These are phyloP conservation scores for Mycosarcoma mackinlayi DNA, from an alignment of 1,284 basidiomycete species.

Conservation along the genomic window DNA sequence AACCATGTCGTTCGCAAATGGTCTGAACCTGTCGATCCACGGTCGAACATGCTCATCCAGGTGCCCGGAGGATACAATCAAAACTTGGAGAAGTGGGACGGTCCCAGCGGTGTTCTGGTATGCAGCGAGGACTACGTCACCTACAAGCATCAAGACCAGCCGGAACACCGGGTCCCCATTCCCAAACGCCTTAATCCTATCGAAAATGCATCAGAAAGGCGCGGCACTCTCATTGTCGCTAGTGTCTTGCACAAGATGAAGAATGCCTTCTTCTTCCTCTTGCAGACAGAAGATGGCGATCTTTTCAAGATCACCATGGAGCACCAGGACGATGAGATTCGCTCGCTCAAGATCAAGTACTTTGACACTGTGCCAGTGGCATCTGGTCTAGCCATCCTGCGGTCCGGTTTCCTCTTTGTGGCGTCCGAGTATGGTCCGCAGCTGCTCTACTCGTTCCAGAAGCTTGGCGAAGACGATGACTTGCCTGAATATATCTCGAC, in stretches of 20 bases:
- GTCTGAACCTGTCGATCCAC: slow-evolving; percentile 61
- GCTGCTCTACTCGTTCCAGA: slow-evolving; percentile 66
- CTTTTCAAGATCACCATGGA: slow-evolving; percentile 68
- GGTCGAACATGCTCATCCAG: slow-evolving; percentile 60
- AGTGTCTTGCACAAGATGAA: slow-evolving; percentile 68
- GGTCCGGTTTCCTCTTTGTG: slow-evolving; percentile 66
- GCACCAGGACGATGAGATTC: slow-evolving; percentile 65
- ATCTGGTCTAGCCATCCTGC: slow-evolving; percentile 58
- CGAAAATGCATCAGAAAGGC: slow-evolving; percentile 40
- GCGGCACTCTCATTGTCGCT: slow-evolving; percentile 61
- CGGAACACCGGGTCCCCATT: slow-evolving; percentile 66
- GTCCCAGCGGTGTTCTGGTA: slow-evolving; percentile 66
- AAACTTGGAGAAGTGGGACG: slow-evolving; percentile 65
- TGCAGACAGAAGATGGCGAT: slow-evolving; percentile 66
- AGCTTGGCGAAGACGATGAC: slow-evolving; percentile 67
- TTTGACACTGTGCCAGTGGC: slow-evolving; percentile 68
- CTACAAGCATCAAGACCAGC: slow-evolving; percentile 65
- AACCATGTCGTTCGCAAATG: slow-evolving; percentile 67
- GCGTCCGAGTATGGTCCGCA: slow-evolving; percentile 62
- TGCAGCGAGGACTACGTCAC: slow-evolving; percentile 67
- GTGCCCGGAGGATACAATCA: slow-evolving; percentile 68
- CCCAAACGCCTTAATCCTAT: slow-evolving; percentile 60
- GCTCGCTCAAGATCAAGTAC: slow-evolving; percentile 65
- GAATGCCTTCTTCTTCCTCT: slow-evolving; percentile 65
- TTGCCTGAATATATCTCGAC: slow-evolving; percentile 59